Percentiles rank a stretch among this genome's conserved stretches.
Conservation (phyloP, 2,329 filamentous ascomycete genomes). For the Penicillium verrucosum region DNA sequence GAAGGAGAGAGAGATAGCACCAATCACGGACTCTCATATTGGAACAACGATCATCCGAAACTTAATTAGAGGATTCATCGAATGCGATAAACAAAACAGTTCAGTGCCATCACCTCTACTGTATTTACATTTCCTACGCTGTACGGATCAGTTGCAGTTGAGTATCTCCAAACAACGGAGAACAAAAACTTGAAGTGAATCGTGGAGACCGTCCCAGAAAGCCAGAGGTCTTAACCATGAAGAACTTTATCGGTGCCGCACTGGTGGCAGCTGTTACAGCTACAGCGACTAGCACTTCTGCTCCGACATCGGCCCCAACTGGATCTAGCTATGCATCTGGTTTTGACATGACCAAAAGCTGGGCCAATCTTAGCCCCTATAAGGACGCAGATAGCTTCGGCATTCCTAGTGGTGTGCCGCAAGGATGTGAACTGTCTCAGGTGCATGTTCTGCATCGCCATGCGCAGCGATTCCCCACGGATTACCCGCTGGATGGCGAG, state of each 20-base stretch:
- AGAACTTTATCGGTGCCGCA: slow-evolving; percentile 4
- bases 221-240: slow-evolving; percentile 7
- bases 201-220: neutral
- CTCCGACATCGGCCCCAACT: slow-evolving; percentile 19
- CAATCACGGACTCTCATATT: too few relatives aligned
- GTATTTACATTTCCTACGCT: neutral
- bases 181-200: neutral
- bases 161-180: neutral
- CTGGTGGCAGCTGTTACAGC: slow-evolving; percentile 5
- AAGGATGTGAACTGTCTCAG: slow-evolving; percentile 56
- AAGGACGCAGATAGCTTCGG: slow-evolving; percentile 25
- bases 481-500: slow-evolving; percentile 47
- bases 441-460: slow-evolving; percentile 55
- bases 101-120: neutral
- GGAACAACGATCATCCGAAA: neutral
- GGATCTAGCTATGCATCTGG: slow-evolving; percentile 27
- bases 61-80: neutral
- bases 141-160: neutral
- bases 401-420: slow-evolving; percentile 46
- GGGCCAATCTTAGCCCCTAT: slow-evolving; percentile 34
- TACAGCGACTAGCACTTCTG: slow-evolving; percentile 5
- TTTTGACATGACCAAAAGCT: slow-evolving; percentile 32
- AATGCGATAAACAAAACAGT: neutral
- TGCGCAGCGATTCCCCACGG: slow-evolving; percentile 52
- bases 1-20: neutral